Conservation (phyloP, 129 eudicot species). For the Saposhnikovia divaricata region DNA sequence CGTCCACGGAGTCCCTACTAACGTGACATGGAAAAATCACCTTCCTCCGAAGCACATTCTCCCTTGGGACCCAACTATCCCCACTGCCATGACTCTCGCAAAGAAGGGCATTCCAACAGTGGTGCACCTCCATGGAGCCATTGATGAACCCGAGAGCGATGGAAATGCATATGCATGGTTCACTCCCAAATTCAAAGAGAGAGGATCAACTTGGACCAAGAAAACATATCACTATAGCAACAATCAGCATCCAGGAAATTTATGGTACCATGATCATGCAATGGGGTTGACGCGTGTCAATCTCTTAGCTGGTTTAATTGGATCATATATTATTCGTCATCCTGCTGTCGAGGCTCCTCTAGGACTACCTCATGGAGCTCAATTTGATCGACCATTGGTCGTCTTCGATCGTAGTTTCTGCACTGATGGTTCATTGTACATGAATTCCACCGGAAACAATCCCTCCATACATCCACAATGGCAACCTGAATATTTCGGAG, state of each 20-base stretch:
- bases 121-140: constrained; percentile 88
- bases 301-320: constrained; percentile 74
- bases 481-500: constrained; percentile 94
- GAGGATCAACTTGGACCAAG: constrained; percentile 68
- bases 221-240: constrained; percentile 61
- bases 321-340: constrained; percentile 69
- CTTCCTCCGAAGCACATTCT: constrained; percentile 83
- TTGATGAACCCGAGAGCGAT: constrained; percentile 80
- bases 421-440: constrained; percentile 56
- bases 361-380: constrained; percentile 44
- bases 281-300: constrained; percentile 97
- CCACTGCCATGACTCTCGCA: constrained; percentile 53
- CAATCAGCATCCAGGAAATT: constrained; percentile 67
- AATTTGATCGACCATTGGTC: constrained; percentile 65
- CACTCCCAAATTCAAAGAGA: constrained; percentile 44
- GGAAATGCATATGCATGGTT: constrained; percentile 73
- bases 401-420: constrained; percentile 66
- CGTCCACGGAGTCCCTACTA: constrained; percentile 58
- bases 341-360: constrained; percentile 50
- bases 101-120: constrained; percentile 71
- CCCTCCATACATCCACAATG: constrained; percentile 78
- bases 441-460: constrained; percentile 67
- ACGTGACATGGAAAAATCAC: constrained; percentile 53
- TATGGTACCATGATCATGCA: constrained; percentile 92
- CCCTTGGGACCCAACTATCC: constrained; percentile 89